A percentile compares a stretch with the other conserved stretches of the same genome.
Conservation (phyloP, 2,329 filamentous ascomycete species). For the Coniochaeta sp. region DNA sequence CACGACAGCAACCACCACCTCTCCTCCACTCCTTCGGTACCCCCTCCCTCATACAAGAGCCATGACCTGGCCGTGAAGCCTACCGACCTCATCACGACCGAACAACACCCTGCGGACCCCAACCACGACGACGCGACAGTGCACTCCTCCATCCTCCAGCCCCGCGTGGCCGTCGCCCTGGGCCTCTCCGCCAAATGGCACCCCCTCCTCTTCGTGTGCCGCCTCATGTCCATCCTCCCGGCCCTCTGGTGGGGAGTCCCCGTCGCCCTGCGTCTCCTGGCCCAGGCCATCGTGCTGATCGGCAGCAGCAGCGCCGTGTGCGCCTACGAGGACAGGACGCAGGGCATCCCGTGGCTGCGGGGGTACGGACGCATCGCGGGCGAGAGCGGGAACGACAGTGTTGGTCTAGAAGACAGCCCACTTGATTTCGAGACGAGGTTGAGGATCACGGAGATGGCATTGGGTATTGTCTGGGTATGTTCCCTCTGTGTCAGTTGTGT, state of each 20-base stretch:
- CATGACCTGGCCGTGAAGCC: background rate
- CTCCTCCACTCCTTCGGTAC: background rate
- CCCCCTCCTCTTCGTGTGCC: slow-evolving; percentile 62
- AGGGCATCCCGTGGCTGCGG: background rate
- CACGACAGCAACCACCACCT: background rate
- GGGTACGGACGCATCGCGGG: background rate
- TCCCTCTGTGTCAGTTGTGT: too few relatives aligned
- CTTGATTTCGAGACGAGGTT: slow-evolving; percentile 35
- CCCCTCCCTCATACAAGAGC: background rate
- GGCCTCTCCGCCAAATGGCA: slow-evolving; percentile 69
- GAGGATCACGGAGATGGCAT: slow-evolving; percentile 58
- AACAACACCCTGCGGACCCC: background rate
- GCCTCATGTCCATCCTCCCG: slow-evolving; percentile 64
- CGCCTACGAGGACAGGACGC: background rate
- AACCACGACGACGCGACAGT: slow-evolving; percentile 6
- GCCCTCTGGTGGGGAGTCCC: slow-evolving; percentile 66
- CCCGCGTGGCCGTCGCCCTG: slow-evolving; percentile 70
- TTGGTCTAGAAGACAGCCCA: background rate
- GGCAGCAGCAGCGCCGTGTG: background rate
- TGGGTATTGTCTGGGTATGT: slow-evolving; percentile 68
- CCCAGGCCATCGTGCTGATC: slow-evolving; percentile 37
- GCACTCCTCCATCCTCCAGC: slow-evolving; percentile 51
- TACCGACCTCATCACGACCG: background rate
- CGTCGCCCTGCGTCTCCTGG: slow-evolving; percentile 60
- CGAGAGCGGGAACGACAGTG: background rate